Conservation (phyloP, 2,329 filamentous ascomycete species). For the Fonsecaea erecta region DNA sequence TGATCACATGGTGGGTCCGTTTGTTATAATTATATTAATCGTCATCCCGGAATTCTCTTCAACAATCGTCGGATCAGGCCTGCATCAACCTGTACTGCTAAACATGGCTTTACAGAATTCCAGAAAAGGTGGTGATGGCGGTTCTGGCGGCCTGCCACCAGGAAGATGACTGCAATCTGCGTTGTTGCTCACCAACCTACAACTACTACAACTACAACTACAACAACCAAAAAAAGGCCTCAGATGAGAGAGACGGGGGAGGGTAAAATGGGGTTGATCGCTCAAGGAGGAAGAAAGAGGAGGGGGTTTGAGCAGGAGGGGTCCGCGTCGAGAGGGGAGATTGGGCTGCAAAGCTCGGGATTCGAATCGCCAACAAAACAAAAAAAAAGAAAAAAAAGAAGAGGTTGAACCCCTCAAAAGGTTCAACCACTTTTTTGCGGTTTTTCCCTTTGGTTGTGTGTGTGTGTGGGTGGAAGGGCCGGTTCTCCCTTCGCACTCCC, state of each 20-base stretch:
- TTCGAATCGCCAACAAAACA: background rate
- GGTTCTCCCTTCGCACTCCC: too few species aligned
- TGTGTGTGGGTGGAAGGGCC: too few species aligned
- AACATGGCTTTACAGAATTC: background rate
- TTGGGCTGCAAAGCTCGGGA: background rate
- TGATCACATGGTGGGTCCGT: background rate
- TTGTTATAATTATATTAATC: background rate
- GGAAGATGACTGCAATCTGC: background rate
- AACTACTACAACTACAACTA: too few species aligned
- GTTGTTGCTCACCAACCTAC: background rate
- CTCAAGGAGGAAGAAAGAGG: slow-evolving; percentile 9
- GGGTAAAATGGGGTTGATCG: slow-evolving; percentile 5
- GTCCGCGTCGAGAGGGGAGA: slow-evolving; percentile 4
- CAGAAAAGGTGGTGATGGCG: background rate
- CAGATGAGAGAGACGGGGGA: background rate
- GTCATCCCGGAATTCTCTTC: background rate
- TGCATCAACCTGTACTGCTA: background rate
- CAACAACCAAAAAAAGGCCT: slow-evolving; percentile 1
- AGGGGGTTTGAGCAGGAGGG: slow-evolving; percentile 5
- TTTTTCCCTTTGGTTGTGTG: too few species aligned
- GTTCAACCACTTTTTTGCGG: too few species aligned
- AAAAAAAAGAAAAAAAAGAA: background rate
- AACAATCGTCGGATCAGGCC: background rate
- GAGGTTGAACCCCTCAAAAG: too few species aligned
- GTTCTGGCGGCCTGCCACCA: background rate